These are phyloP conservation scores for Nematodospora anomalae DNA, from an alignment of 1,139 yeast species.

Conservation along the genomic window DNA sequence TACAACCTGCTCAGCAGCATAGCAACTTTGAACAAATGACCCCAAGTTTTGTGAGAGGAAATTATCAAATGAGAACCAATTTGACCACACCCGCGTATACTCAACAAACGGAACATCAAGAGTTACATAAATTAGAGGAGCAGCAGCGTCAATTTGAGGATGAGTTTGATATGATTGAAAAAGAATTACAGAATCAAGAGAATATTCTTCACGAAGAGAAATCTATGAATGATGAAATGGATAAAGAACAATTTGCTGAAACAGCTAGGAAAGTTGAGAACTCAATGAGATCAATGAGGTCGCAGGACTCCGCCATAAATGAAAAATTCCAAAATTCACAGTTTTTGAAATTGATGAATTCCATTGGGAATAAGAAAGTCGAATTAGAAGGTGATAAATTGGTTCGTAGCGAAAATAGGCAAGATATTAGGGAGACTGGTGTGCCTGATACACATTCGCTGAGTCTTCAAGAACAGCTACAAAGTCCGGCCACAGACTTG, in stretches of 20 bases:
- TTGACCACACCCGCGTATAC: conserved; percentile 12
- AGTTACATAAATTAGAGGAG: conserved; percentile 30
- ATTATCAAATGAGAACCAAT: conserved; percentile 10
- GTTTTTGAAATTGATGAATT: conserved; percentile 43
- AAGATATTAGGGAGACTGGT: conserved; percentile 13
- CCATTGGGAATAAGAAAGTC: conserved; percentile 37
- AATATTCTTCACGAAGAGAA: conserved; percentile 12
- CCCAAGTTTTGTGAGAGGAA: conserved; percentile 13
- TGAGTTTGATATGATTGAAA: conserved; percentile 39
- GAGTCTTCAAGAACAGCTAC: conserved; percentile 3
- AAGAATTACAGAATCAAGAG: conserved; percentile 24
- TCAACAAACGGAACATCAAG: conserved; percentile 30
- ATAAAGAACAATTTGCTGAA: conserved; percentile 42
- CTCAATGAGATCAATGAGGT: conserved; percentile 26
- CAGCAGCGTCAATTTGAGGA: conserved; percentile 32
- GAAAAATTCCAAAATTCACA: conserved; percentile 39
- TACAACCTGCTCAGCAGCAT: conserved; percentile 7
- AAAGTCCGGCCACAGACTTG: no score
- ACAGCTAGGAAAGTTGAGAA: conserved; percentile 41
- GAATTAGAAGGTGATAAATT: conserved; percentile 45
- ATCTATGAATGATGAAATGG: conserved; percentile 19
- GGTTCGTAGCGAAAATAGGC: conserved; percentile 28
- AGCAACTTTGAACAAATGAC: conserved; percentile 10
- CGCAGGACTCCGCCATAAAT: conserved; percentile 25
- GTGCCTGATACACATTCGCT: conserved; percentile 9